These are phyloP conservation scores for Neurospora discreta DNA, from an alignment of 495 filamentous ascomycete species.

Conservation along the genomic window DNA sequence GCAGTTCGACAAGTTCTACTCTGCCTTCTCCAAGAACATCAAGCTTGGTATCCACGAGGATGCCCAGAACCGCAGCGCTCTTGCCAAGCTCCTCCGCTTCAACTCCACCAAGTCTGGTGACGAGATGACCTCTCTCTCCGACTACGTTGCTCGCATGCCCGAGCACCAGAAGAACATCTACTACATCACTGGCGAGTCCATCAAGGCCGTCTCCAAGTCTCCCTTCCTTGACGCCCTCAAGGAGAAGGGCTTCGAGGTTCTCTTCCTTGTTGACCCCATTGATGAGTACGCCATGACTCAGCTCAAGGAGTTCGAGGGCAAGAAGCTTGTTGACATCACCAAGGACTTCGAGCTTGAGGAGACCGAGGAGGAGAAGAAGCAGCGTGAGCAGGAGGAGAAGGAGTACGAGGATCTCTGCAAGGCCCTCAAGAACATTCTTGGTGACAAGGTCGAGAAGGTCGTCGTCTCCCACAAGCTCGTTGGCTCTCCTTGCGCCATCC, in stretches of 20 bases:
- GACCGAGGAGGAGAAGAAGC: slow-evolving; percentile 97
- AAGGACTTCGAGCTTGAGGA: slow-evolving; percentile 99
- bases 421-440: slow-evolving; percentile 95
- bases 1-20: slow-evolving; percentile 99
- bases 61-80: slow-evolving; percentile 83
- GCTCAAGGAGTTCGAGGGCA: slow-evolving; percentile 98
- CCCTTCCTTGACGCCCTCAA: slow-evolving; percentile 98
- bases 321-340: slow-evolving; percentile 99
- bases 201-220: slow-evolving; percentile 95
- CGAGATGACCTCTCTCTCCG: slow-evolving; percentile 81
- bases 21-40: slow-evolving; percentile 99
- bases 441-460: slow-evolving; percentile 99
- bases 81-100: slow-evolving; percentile 98
- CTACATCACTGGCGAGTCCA: slow-evolving; percentile 99
- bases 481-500: slow-evolving; percentile 94
- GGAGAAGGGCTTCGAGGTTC: slow-evolving; percentile 98
- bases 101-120: slow-evolving; percentile 98
- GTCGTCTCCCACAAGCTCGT: slow-evolving; percentile 97
- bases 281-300: slow-evolving; percentile 99
- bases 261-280: slow-evolving; percentile 98
- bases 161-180: slow-evolving; percentile 99
- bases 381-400: slow-evolving; percentile 95
- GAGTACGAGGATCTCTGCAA: slow-evolving; percentile 90
- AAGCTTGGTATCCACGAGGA: slow-evolving; percentile 99
- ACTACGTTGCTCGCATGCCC: slow-evolving; percentile 98